Evolutionary conservation across 225 moss, liverwort and hornwort genomes (phyloP).

Genomic region (Bryum argenteum): DNA sequence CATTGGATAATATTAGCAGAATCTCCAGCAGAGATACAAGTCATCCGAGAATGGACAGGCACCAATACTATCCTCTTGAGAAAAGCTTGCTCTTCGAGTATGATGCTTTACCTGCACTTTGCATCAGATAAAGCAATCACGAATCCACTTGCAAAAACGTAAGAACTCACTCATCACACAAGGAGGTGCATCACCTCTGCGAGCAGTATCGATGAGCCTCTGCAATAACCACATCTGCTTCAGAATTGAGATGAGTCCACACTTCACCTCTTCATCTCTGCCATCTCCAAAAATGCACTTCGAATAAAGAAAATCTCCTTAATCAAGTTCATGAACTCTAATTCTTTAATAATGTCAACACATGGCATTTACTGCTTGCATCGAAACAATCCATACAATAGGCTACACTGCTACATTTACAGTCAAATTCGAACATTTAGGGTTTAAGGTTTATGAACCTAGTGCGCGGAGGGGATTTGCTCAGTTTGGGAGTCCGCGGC

Average conservation of each 20-base stretch:
- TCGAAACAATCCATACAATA: too few species aligned
- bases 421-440: too few species aligned
- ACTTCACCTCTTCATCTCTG: conserved; percentile 37
- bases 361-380: too few species aligned
- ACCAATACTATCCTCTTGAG: neutral
- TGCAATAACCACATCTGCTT: neutral
- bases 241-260: conserved; percentile 5
- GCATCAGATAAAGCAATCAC: neutral
- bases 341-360: too few species aligned
- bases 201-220: neutral
- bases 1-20: too few species aligned
- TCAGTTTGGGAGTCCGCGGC: too few species aligned
- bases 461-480: too few species aligned
- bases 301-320: conserved; percentile 68
- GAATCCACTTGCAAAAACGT: neutral
- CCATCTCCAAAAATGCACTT: conserved; percentile 43
- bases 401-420: too few species aligned
- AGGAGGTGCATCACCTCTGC: neutral
- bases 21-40: too few species aligned
- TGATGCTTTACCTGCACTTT: conserved; percentile 25
- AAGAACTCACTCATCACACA: neutral
- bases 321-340: conserved; percentile 68
- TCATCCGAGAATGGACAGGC: neutral
- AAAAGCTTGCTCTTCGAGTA: neutral
- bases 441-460: too few species aligned